Evolutionary conservation across 306 rosid species (phyloP), one percentile per base, ranked within the genome.

Genomic region (Cicer cuneatum): DNA sequence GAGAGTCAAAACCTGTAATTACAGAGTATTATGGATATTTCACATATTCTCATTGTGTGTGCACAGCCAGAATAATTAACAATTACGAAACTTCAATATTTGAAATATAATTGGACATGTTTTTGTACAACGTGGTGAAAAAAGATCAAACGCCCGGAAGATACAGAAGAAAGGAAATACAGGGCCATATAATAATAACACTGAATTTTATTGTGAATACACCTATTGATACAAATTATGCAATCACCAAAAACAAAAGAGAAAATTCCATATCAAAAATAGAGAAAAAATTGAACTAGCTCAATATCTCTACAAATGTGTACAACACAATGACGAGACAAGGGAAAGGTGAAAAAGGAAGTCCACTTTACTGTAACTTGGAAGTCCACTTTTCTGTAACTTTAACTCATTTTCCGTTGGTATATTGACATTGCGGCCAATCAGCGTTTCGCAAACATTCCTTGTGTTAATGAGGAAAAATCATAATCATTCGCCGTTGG

Each of bases 381-480:
- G 65, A 57, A 63, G 41, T 71, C 73, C 84, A 54, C 73, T 86
- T 80, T 71, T 69, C 76, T 74, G 83, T 86, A 76, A 81, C 71
- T 90, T 73, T 60, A 79, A 73, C 89, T 83, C 82, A 70, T 77
- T 66, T 76, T 73, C 83, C 86, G 67, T 78, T 78, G 68, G 85
- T 76, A 78, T 84, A 82, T 80, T 73, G 73, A 74, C 59, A 11
- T 58, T 74, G 37, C n/a, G 68, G 35, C 72, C 53, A 80, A 65
- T 65, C 88, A 91, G 38, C 59, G 91, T 74, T 91, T 93, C 29
- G 89, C 72, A 70, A 91, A 93, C 90, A 91, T 83, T 78, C 97
- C 92, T 63, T 89, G 93, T 19, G 96, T 93, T 78, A 93, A 82
- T 41, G 96, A 91, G 57, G 97, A 93, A 87, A 93, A 93, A 71